Evolutionary conservation across 768 basidiomycete species (phyloP), one percentile per base, ranked within the genome.

Genomic region (Suillus sp.): DNA sequence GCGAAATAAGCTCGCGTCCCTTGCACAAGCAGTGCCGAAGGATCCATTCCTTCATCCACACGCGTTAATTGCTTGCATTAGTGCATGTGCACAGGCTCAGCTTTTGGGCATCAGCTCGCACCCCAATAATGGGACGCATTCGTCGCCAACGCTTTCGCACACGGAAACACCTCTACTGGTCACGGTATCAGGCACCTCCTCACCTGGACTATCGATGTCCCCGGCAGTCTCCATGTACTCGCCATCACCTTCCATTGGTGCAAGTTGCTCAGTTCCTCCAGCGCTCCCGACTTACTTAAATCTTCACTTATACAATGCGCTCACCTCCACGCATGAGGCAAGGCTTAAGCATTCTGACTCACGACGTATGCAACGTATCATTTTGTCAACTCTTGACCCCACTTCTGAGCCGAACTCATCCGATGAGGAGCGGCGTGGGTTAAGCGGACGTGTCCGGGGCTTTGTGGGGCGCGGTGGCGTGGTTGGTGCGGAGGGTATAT

Each of bases 11-110:
- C 81, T 94, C 18, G 80, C 84, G 25, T 81, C 83, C 30, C 76
- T 90, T 27, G 71, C 51, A 25, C 67, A 80, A 68, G 66, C 72
- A 37, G 77, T 88, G 42, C 89, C 92, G 2, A 88, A 87, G 72
- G 93, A 94, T 72, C 92, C 93, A 1, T 93, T 95, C 70, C 77
- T 91, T 51, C 83, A 91, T 62, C 90, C 91, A 1, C 72, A 83
- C 45, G 77, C 77, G 10, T 89, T 94, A 64, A 69, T 82, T 25
- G 73, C 77, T 30, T 82, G 83, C 1, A 77, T 93, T 7, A 68
- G 72, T 11, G 72, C 67, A 30, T 77, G 71, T 66, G 60, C 57
- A 8, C 67, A 72, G 27, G 67, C 69, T 18, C 72, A 75, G 53
- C 45, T 57, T 27, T 7, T 51, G 50, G 56, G 57, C 40, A 40